Evolutionary conservation across 306 rosid species (phyloP).

Genomic region (Elaeagnus macrophylla): DNA sequence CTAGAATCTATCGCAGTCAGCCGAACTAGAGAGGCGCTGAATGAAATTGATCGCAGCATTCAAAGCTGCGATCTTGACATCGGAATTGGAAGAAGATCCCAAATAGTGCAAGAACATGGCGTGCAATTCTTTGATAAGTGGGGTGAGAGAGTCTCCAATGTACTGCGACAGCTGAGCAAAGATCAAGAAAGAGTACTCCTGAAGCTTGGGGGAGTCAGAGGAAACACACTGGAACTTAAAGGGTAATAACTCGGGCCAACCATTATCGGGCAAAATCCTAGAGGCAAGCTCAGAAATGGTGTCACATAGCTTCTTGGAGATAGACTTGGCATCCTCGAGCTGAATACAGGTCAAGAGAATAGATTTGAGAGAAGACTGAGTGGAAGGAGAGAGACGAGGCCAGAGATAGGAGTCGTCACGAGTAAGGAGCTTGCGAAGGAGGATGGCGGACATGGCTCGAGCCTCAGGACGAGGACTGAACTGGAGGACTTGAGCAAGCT

Average conservation of each 20-base stretch:
- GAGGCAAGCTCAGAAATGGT: constrained; percentile 95
- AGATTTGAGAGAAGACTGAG: constrained; percentile 70
- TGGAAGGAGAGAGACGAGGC: constrained; percentile 57
- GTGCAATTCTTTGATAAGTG: constrained; percentile 72
- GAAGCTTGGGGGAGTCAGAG: constrained; percentile 66
- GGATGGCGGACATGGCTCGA: constrained; percentile 94
- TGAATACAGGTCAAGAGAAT: constrained; percentile 68
- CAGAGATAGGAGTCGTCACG: constrained; percentile 85
- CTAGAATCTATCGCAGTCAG: constrained; percentile 81
- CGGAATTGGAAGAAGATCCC: constrained; percentile 41
- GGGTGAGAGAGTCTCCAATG: constrained; percentile 71
- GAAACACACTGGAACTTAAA: constrained; percentile 90
- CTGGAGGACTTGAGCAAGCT: constrained; percentile 81
- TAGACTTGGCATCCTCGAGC: constrained; percentile 57
- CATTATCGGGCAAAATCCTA: constrained; percentile 72
- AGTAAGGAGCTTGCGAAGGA: constrained; percentile 88
- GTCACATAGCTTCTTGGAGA: constrained; percentile 75
- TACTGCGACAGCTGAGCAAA: constrained; percentile 90
- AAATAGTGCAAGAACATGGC: constrained; percentile 67
- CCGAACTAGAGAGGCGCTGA: constrained; percentile 67
- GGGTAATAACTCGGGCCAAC: constrained; percentile 83
- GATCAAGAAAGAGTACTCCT: constrained; percentile 74
- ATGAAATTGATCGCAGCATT: constrained; percentile 90
- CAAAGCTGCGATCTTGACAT: constrained; percentile 74
- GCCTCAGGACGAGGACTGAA: constrained; percentile 61